Evolutionary conservation across 139 green algal genomes (phyloP), one percentile per base, ranked within the genome.

Genomic region (Spirogloea muscicola): DNA sequence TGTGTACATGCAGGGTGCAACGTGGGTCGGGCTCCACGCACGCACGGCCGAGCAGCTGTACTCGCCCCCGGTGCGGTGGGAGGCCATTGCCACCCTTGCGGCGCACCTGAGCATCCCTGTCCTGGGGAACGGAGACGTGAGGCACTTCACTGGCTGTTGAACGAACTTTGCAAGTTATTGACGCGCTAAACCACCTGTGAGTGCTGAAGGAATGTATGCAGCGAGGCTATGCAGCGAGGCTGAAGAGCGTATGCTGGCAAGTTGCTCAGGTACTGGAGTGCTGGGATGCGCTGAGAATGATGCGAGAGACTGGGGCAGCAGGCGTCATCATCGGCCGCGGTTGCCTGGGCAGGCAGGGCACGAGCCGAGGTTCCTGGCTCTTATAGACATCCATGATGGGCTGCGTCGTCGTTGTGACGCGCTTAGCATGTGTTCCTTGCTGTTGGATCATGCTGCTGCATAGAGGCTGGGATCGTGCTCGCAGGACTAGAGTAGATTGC

Each of bases 21-120:
- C 82, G 10, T 85, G 68, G 18, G 33, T 88, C 2, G 60, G 57
- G 4, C 80, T 88, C 6, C 84, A 88, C 51, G 84, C 84, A 10
- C 78, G 84, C 31, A 88, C 83, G 2, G 84, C 82, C 18, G 84
- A 84, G 5, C 84, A 88, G 84, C 69, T 83, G 61, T 88, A 88
- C 52, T 49, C 29, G 10, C 67, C 82, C 7, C 78, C 83, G 2
- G 82, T 61, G 33, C 55, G 68, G 34, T 88, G 84, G 84, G 10
- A 83, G 3, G 83, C 78, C 34, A 68, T 88, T 33, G 57, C 55
- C 7, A 25, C 74, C 58, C 70, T 88, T 25, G 83, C 79, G 31
- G 16, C 61, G 1, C 10, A 62, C 4, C 66, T 88, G 21, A 49
- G 36, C 0, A 58, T 88, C 1, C 84, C 84, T 0, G 83, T 88